These are phyloP conservation scores for Carex parvula DNA, from an alignment of 176 grass and related monocot species.

Conservation along the genomic window DNA sequence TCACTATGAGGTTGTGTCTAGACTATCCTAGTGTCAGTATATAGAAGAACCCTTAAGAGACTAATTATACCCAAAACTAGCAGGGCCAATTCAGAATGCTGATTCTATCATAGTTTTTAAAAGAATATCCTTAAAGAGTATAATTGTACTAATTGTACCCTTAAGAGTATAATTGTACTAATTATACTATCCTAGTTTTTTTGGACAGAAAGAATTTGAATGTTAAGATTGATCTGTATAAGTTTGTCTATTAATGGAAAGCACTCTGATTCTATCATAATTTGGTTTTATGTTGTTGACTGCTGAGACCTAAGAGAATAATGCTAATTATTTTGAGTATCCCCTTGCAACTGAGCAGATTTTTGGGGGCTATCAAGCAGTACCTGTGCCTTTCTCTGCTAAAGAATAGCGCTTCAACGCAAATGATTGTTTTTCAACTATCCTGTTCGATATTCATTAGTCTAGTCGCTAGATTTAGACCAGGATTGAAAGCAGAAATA, in stretches of 20 bases:
- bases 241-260: neutral
- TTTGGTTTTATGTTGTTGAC: neutral
- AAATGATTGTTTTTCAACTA: conserved; percentile 98
- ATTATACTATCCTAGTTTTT: neutral
- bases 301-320: neutral
- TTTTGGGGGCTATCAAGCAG: conserved; percentile 98
- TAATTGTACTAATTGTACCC: too few relatives aligned
- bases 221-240: conserved; percentile 4
- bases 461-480: conserved; percentile 93
- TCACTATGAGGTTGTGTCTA: neutral
- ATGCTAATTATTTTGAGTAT: conserved; percentile 3
- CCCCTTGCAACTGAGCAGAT: conserved; percentile 51
- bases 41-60: neutral
- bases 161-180: too few relatives aligned
- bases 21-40: neutral
- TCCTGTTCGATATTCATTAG: conserved; percentile 99
- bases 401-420: conserved; percentile 95
- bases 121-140: too few relatives aligned
- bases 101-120: too few relatives aligned
- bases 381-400: conserved; percentile 93
- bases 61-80: neutral
- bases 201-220: neutral
- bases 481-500: conserved; percentile 98
- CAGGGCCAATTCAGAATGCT: neutral
- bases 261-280: neutral